phyloP scores from a whole-genome alignment of 2,329 filamentous ascomycete genomes.

The Colletotrichum kahawae region DNA sequence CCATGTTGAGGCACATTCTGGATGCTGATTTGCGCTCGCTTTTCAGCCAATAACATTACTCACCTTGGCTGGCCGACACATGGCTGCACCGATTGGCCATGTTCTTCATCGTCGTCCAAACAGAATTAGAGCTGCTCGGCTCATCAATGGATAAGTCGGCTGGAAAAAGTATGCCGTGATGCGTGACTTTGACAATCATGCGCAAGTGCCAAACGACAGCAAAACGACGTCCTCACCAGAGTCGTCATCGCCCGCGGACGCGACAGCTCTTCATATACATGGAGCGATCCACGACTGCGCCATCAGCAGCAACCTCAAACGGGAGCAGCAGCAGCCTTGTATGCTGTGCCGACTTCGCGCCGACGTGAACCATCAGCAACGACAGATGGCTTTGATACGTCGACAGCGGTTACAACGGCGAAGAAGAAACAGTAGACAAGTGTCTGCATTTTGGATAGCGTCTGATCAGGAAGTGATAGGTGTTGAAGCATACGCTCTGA shows the following conservation, averaged over 20 bases:
- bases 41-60: neutral
- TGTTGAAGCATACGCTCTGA: neutral
- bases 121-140: neutral
- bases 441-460: slow-evolving; percentile 8
- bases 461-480: slow-evolving; percentile 1
- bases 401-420: neutral
- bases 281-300: neutral
- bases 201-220: neutral
- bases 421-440: slow-evolving; percentile 6
- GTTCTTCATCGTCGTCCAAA: neutral
- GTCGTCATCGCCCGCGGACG: neutral
- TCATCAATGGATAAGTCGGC: neutral
- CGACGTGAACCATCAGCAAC: neutral
- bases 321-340: neutral
- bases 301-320: neutral
- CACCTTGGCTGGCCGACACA: neutral
- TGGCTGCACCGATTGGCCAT: neutral
- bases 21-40: neutral
- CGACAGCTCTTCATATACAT: neutral
- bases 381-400: neutral
- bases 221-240: neutral
- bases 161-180: neutral
- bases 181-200: neutral
- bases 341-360: neutral
- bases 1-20: neutral